Evolutionary conservation across 2,329 filamentous ascomycete genomes (phyloP).

Genomic region (Colletotrichum coccodes): DNA sequence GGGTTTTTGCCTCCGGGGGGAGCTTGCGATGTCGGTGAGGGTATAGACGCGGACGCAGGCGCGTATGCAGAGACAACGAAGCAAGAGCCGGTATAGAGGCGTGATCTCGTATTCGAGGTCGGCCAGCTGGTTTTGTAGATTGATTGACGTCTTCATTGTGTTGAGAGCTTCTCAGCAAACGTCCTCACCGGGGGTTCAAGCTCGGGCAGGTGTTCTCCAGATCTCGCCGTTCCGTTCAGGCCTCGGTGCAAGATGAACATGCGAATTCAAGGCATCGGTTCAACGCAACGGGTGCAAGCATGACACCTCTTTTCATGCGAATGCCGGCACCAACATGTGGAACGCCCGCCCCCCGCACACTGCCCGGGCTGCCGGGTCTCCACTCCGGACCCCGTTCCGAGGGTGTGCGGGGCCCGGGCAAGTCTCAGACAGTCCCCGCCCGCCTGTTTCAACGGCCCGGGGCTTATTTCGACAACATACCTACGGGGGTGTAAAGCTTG

Average conservation of each 20-base stretch:
- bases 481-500: neutral
- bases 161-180: neutral
- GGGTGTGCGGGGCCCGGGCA: neutral
- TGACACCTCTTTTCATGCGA: neutral
- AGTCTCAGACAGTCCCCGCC: conserved; percentile 9
- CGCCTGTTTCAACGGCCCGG: neutral
- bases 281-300: neutral
- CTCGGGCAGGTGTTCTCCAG: no score
- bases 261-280: neutral
- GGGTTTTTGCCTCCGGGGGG: neutral
- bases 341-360: neutral
- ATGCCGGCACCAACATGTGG: neutral
- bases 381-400: neutral
- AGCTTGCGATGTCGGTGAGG: conserved; percentile 23
- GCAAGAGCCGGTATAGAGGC: neutral
- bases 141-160: neutral
- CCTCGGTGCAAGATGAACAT: neutral
- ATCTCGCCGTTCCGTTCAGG: no score
- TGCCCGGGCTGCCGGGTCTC: neutral
- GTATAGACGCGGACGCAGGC: neutral
- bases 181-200: no score
- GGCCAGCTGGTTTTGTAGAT: neutral
- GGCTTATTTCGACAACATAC: conserved; percentile 18
- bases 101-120: conserved; percentile 7
- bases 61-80: conserved; percentile 14